Conservation (phyloP, 163 green algal species). For the Chlorella variabilis region DNA sequence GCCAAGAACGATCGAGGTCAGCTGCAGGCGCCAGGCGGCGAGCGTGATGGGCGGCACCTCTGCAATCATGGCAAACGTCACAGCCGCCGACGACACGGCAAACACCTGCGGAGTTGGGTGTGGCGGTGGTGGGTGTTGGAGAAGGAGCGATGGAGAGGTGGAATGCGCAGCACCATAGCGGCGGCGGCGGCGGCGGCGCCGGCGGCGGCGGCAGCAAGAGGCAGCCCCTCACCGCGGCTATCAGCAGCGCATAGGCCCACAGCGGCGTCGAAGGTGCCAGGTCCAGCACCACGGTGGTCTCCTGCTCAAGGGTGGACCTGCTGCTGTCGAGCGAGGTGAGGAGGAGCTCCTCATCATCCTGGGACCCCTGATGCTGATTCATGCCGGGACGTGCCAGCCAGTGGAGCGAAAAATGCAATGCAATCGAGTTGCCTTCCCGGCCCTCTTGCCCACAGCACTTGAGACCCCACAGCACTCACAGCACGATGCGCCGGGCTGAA, state of each 20-base stretch:
- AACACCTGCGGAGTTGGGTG: constrained; percentile 55
- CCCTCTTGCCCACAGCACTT: too few species aligned
- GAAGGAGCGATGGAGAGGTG: background rate
- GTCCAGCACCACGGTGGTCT: background rate
- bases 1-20: constrained; percentile 63
- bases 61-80: constrained; percentile 67
- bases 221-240: constrained; percentile 11
- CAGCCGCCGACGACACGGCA: constrained; percentile 68
- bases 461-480: too few species aligned
- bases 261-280: constrained; percentile 5
- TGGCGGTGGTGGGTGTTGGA: background rate
- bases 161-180: background rate
- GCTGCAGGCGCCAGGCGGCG: constrained; percentile 78
- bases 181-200: background rate
- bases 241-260: constrained; percentile 38
- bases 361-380: background rate
- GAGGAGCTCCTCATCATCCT: background rate
- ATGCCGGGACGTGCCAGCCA: too few species aligned
- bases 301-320: background rate
- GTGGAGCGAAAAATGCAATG: too few species aligned
- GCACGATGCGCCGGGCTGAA: too few species aligned
- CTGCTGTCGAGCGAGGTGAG: background rate
- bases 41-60: constrained; percentile 77
- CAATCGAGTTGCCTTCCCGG: too few species aligned
- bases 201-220: background rate